Evolutionary conservation across 1,139 yeast genomes (phyloP), one percentile per base, ranked within the genome.

Genomic region (Zygosaccharomyces sapae): DNA sequence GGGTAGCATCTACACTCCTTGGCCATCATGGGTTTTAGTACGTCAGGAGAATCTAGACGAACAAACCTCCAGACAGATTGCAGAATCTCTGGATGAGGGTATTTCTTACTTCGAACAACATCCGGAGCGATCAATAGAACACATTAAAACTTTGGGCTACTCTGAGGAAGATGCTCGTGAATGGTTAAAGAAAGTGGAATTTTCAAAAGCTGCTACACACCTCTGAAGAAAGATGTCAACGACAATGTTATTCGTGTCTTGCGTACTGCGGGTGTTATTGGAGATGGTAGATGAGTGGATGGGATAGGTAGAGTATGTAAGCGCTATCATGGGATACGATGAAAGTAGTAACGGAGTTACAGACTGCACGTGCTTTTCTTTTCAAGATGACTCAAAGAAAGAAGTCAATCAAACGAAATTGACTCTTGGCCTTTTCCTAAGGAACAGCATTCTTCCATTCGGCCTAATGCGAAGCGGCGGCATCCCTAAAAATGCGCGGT

Each of bases 1-100:
- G 53, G 97, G 96, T 8, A 87, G 85, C 56, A 87, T 89, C 46
- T 86, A 85, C 67, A 89, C 97, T 0, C 97, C 97, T 7, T 89
- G 97, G 97, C 92, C 97, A 6, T 86, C 95, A 1, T 89, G 96
- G 96, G 90, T 87, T 13, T 73, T 88, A 43, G 78, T 82, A 20
- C 81, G 81, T 9, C 61, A 73, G 43, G 60, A 71, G 3, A 70
- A 71, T 22, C 53, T 74, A 5, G 63, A 70, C 27, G 61, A 58
- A 2, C 59, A 54, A 3, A 59, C 67, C 12, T 56, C 81, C 33
- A 56, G 63, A 20, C 66, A 62, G 2, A 81, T 86, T 55, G 56
- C 81, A 45, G 58, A 64, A 1, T 82, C 81, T 2, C 71, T 87
- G 38, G 77, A 81, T 60, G 69, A 76, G 51, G 97, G 97, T 12